Evolutionary conservation across 106 monocot genomes (phyloP), one percentile per base, ranked within the genome.

Genomic region (Iris macrosiphon): DNA sequence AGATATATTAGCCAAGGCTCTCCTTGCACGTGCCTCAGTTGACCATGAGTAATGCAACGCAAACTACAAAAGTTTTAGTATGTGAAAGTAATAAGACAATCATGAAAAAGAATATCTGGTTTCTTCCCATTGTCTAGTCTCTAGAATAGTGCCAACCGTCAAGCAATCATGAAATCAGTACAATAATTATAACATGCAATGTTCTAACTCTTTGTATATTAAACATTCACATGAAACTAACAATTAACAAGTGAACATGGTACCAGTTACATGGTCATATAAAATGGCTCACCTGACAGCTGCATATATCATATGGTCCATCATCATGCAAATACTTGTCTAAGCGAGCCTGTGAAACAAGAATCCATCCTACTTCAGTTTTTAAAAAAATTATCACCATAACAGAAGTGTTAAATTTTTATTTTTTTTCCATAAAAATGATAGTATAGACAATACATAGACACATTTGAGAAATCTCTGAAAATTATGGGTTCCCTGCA

Each of bases 11-110:
- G 82, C 68, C 57, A 98, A 63, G 15, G 91, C 91, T 65, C 72
- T 64, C 49, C 98, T 66, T 45, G 98, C 98, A 61, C 98, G 90
- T 55, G 81, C 66, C 68, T 98, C 98, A 52, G 86, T 98, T 49
- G 98, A 98, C 98, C 98, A 98, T 59, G 98, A 98, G 59, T 98
- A 98, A 66, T 98, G 98, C 58, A 98, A 64, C 4, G 98, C 98
- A 91, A 98, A 98, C 98, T 98, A 68, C 37, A 68, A 62, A 20
- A 42, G 30, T 41, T 16, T 63, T 32, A 32, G 31, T 10, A 14
- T 46, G 27, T 17, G 2, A 15, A 57, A 13, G 18, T 17, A 42
- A 47, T 7, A 8, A 1, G 46, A 47, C 7, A 9, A 23, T 12
- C 23, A 47, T 14, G 0, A 43, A 28, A 57, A n/a, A n/a, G n/a